Evolutionary conservation across 352 stramenopile species (phyloP), one percentile per base, ranked within the genome.

Genomic region (Phytophthora fragariae): DNA sequence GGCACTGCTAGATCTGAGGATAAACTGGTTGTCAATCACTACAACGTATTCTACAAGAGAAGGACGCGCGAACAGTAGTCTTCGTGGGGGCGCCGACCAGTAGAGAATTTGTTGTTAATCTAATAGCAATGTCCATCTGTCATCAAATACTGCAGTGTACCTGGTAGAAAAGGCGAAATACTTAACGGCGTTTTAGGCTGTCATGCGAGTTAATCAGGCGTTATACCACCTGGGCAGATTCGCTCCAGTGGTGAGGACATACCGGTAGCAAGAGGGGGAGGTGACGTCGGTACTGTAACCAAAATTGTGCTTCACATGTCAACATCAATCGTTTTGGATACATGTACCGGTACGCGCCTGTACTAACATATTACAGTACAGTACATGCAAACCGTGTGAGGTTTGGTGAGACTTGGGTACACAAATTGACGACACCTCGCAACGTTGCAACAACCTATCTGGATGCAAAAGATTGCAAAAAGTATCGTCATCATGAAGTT

Each of bases 361-460:
- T 21, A 21, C 19, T 31, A 31, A 5, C 1, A 31, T 31, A 31
- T 31, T 31, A 31, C 3, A 31, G 27, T 31, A 31, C 3, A 31
- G 3, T 31, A 31, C 27, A 31, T 31, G 19, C 19, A 21, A 21
- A 21, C 19, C 19, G 19, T 21, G 19, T 10, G 19, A 21, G 35
- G 35, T 15, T 44, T 44, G 17, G 37, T 60, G 54, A 74, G 61
- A 74, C 61, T 74, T 74, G 68, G 62, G 61, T 74, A 75, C 68
- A 75, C 61, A 74, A 74, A 37, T 60, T 33, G 68, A 74, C 68
- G 65, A 75, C 68, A 19, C 8, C 65, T 65, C 46, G 31, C 56
- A 12, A 29, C 33, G 37, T 56, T 65, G 58, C 31, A 44, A 33
- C 58, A 7, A 39, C 46, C 46, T 11, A 14, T 53, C 15, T 19